phyloP scores from a whole-genome alignment of 768 basidiomycete genomes.

The Lentinula sp. region DNA sequence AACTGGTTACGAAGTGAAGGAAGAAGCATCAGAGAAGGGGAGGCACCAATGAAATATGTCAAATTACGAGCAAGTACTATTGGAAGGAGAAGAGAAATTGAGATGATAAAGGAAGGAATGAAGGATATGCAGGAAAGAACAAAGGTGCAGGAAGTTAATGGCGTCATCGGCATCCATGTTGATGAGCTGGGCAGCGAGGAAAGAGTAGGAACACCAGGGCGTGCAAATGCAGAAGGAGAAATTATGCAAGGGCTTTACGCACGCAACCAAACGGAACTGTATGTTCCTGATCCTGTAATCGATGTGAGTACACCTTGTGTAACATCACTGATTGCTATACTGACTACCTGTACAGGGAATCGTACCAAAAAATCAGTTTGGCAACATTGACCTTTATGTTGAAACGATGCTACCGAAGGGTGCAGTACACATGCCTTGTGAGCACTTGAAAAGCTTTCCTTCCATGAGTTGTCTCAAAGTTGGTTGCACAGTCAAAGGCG shows the following conservation, averaged over 20 bases:
- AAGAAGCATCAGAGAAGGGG: constrained; percentile 59
- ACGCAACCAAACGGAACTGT: constrained; percentile 76
- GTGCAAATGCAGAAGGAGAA: constrained; percentile 29
- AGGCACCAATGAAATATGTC: constrained; percentile 85
- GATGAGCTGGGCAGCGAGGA: background rate
- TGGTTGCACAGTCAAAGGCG: constrained; percentile 61
- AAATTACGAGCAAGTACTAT: constrained; percentile 84
- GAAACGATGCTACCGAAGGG: constrained; percentile 92
- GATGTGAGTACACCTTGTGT: constrained; percentile 51
- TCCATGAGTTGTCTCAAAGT: background rate
- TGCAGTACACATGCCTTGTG: constrained; percentile 86
- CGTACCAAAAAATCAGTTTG: constrained; percentile 93
- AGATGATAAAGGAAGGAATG: constrained; percentile 37
- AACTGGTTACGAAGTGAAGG: constrained; percentile 90
- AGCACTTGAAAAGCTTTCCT: constrained; percentile 26
- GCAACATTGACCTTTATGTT: constrained; percentile 94
- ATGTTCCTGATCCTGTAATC: constrained; percentile 71
- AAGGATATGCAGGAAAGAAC: constrained; percentile 31
- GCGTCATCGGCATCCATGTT: constrained; percentile 11
- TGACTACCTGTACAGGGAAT: constrained; percentile 53
- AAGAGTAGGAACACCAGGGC: background rate
- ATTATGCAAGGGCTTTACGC: constrained; percentile 87
- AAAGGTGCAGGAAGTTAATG: constrained; percentile 18
- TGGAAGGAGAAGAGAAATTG: constrained; percentile 62
- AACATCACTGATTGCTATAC: background rate